Evolutionary conservation across 495 filamentous ascomycete species (phyloP), one percentile per base, ranked within the genome.

Genomic region (Tuber borchii): DNA sequence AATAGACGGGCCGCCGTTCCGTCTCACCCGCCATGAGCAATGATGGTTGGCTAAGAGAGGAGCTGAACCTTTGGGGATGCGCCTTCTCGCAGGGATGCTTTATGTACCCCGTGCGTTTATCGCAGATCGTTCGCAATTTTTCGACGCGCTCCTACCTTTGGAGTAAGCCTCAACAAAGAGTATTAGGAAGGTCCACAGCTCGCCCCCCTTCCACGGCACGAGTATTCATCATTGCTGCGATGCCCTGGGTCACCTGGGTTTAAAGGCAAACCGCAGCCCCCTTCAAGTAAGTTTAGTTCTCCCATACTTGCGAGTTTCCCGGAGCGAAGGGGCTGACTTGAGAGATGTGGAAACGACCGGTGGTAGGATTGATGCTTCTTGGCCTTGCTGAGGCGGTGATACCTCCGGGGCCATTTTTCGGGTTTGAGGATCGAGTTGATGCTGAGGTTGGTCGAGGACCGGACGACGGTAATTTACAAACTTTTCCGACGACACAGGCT

Each of bases 321-420:
- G 14, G 46, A 17, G 26, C 26, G 34, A 45, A 17, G 39, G 69
- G 68, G 48, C 56, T 65, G 56, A 65, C 26, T 17, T 14, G 26
- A 31, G 44, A 22, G 14, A 79, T 78, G 77, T 78, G 71, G 77
- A 74, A 79, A n/a, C 69, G 44, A 56, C 20, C 61, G 26, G 71
- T 37, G 40, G 31, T 78, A 68, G 76, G 69, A 2, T 42, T 78
- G 34, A 40, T 42, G 68, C 37, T 78, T 56, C 42, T 79, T 2
- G 42, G 70, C 26, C 48, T 45, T 19, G 77, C 56, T 43, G 72
- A 79, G 72, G 77, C 77, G 74, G 61, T 74, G 8, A 71, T 71
- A 70, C 40, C 44, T 5, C 77, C 51, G 20, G 72, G 76, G 37
- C 44, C 42, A 16, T 72, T 72, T 16, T 71, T 75, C 44, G 72